These are phyloP conservation scores for Trichomonascaceae sp. DNA, from an alignment of 1,139 yeast genomes.

Conservation along the genomic window DNA sequence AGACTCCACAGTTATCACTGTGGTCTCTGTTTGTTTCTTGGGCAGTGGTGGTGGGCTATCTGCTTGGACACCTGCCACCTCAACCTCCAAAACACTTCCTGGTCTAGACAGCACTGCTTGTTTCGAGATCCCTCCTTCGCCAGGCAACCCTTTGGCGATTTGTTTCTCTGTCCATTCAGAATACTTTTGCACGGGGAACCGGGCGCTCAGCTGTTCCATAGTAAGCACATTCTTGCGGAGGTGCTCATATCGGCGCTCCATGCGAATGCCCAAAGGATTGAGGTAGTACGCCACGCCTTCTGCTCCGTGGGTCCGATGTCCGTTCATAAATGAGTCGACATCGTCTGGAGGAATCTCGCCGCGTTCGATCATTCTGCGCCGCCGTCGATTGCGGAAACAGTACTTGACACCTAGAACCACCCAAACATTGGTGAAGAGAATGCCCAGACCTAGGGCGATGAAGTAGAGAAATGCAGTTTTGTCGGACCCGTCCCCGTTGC, in stretches of 20 bases:
- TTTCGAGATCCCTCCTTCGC: conserved; percentile 16
- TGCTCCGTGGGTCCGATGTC: conserved; percentile 3
- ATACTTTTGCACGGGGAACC: conserved; percentile 56
- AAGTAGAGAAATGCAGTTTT: conserved; percentile 24
- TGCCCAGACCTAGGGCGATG: conserved; percentile 28
- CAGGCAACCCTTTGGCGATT: conserved; percentile 12
- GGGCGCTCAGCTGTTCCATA: conserved; percentile 44
- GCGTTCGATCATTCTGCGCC: conserved; percentile 8
- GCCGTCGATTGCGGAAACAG: conserved; percentile 21
- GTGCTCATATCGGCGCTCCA: conserved; percentile 6
- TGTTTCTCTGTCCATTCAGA: conserved; percentile 19
- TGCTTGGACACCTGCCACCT: conserved; percentile 6
- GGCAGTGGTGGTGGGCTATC: conserved; percentile 4
- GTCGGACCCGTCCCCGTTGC: too few species aligned
- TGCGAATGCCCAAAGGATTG: conserved; percentile 12
- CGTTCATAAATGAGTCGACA: conserved; percentile 5
- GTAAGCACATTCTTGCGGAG: conserved; percentile 28
- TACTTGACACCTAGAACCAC: conserved; percentile 25
- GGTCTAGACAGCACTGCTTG: background rate
- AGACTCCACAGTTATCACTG: too few species aligned
- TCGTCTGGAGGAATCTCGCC: conserved; percentile 7
- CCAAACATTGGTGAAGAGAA: conserved; percentile 27
- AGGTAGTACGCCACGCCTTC: conserved; percentile 12
- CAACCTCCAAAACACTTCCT: conserved; percentile 1
- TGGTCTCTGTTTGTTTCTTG: background rate